A percentile compares a stretch with the other conserved stretches of the same genome.
Evolutionary conservation across 2,329 filamentous ascomycete genomes (phyloP).

Genomic region (Fusarium setosum): DNA sequence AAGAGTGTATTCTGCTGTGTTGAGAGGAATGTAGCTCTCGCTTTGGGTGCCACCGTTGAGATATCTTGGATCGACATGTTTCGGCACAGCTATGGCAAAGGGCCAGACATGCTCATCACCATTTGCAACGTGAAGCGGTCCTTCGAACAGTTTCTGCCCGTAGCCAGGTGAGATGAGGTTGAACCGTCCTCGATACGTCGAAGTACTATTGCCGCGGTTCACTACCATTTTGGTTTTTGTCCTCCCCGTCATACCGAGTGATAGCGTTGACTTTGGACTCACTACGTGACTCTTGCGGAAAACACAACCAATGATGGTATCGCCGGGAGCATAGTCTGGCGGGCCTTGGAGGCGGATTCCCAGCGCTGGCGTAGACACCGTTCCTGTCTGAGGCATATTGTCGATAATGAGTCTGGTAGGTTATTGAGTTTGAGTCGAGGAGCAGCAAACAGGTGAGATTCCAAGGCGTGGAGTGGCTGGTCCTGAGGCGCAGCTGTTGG

Average conservation of each 20-base stretch:
- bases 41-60: neutral
- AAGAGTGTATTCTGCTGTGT: neutral
- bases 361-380: neutral
- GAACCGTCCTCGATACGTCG: slow-evolving; percentile 39
- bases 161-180: slow-evolving; percentile 33
- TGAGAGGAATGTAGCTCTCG: neutral
- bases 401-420: no score
- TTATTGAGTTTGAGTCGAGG: neutral
- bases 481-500: no score
- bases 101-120: slow-evolving; percentile 38
- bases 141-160: slow-evolving; percentile 28
- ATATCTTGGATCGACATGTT: slow-evolving; percentile 8
- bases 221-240: slow-evolving; percentile 41
- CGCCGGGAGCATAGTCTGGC: slow-evolving; percentile 33
- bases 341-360: slow-evolving; percentile 20
- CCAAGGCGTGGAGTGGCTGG: no score
- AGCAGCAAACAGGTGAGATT: no score
- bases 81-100: slow-evolving; percentile 45
- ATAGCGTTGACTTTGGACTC: slow-evolving; percentile 32
- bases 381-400: slow-evolving; percentile 9
- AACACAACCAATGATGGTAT: slow-evolving; percentile 43
- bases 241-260: slow-evolving; percentile 39
- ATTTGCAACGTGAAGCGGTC: slow-evolving; percentile 40
- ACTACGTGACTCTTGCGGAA: slow-evolving; percentile 32
- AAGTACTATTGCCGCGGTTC: slow-evolving; percentile 10